Evolutionary conservation across 2,329 filamentous ascomycete genomes (phyloP), one percentile per base, ranked within the genome.

Genomic region (Fusarium sp.): DNA sequence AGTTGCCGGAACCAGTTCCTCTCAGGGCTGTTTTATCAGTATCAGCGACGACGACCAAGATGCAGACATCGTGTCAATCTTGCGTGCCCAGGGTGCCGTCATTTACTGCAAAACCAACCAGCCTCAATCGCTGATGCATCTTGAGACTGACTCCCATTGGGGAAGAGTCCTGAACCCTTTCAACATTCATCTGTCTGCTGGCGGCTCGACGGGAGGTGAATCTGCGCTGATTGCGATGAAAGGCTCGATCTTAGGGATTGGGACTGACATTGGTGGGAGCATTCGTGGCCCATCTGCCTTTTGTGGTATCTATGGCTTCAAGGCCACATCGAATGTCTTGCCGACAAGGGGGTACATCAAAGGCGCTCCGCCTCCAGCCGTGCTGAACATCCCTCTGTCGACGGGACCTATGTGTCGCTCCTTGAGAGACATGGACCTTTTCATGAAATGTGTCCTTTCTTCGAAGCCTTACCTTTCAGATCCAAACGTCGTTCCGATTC

Each of bases 91-190:
- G 0, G 92, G 92, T 3, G 91, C 91, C 2, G 85, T 94, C 0
- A 82, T 92, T n/a, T 90, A 91, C 75, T 87, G 88, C 72, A 93
- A 93, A 79, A 93, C 91, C 1, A 93, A 91, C 64, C 85, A 92
- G 13, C 90, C 91, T 2, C 87, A 89, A 68, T 70, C 67, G 0
- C 17, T 70, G 3, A 85, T 84, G 3, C 78, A 88, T 65, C 83
- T 83, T 66, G 83, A 83, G 10, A 78, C 89, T 36, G 90, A 92
- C 73, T 91, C 93, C 72, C 79, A 91, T 34, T 89, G 87, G 68
- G 90, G 89, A 5, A 85, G 87, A 28, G 88, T 87, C 0, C 79
- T 91, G n/a, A 92, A 91, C 74, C 91, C 91, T 0, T 81, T 85
- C 51, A 91, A 91, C 65, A 83, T 87, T 5, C 82, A 84, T n/a